A percentile compares a stretch with the other conserved stretches of the same genome.
phyloP scores from a whole-genome alignment of 1,139 yeast species.

The Protomyces gravidus region DNA sequence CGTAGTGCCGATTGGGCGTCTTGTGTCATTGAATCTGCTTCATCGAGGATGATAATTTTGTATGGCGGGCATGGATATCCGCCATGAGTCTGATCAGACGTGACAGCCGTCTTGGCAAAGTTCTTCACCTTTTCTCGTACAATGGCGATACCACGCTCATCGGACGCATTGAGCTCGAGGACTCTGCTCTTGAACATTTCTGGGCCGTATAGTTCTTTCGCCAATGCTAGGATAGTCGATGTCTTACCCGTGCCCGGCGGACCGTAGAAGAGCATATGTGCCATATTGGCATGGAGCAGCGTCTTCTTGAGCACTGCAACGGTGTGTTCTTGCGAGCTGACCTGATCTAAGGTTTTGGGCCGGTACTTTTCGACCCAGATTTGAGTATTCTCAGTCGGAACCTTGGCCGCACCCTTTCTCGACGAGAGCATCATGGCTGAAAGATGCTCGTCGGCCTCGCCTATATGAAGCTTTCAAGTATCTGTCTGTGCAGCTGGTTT shows the following conservation, averaged over 20 bases:
- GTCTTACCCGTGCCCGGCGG: constrained; percentile 99
- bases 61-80: constrained; percentile 93
- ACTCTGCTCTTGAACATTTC: constrained; percentile 67
- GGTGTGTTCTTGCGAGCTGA: constrained; percentile 88
- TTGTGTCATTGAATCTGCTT: constrained; percentile 97
- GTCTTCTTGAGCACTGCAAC: constrained; percentile 79
- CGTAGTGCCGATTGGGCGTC: constrained; percentile 95
- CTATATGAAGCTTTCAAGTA: no score
- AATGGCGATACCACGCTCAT: constrained; percentile 88
- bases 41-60: constrained; percentile 77
- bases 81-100: constrained; percentile 65
- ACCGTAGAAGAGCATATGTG: constrained; percentile 94
- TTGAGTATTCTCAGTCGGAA: constrained; percentile 1
- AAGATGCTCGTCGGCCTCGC: no score
- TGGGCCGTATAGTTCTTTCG: constrained; percentile 70
- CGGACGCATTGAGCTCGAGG: constrained; percentile 89
- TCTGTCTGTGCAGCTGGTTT: no score
- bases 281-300: constrained; percentile 68
- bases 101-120: constrained; percentile 82
- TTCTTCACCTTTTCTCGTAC: constrained; percentile 89
- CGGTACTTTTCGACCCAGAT: constrained; percentile 42
- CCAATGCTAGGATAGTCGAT: constrained; percentile 82
- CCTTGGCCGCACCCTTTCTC: background rate
- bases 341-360: constrained; percentile 78
- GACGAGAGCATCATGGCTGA: background rate